Evolutionary conservation across 2,329 filamentous ascomycete species (phyloP).

Genomic region (Hypoxylon sp.): DNA sequence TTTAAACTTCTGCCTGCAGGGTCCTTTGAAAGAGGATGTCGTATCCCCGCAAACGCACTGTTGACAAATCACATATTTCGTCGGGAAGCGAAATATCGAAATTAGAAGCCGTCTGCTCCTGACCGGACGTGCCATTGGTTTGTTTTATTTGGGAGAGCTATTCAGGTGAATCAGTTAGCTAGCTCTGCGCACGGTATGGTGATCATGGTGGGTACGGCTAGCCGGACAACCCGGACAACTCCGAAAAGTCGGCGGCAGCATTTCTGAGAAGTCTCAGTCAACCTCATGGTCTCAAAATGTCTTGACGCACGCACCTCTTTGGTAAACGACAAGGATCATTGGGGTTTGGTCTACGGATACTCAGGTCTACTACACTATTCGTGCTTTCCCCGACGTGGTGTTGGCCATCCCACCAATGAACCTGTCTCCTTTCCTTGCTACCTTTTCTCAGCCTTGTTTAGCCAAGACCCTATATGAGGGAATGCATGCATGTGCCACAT

Average conservation of each 20-base stretch:
- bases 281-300: constrained; percentile 16
- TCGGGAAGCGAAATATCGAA: constrained; percentile 7
- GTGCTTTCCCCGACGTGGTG: constrained; percentile 15
- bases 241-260: constrained; percentile 14
- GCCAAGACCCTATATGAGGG: not conserved
- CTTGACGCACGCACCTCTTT: constrained; percentile 10
- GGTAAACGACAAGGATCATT: constrained; percentile 4
- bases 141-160: constrained; percentile 10
- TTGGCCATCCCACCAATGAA: constrained; percentile 33
- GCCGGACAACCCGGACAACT: constrained; percentile 21
- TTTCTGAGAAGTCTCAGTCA: constrained; percentile 12
- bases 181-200: constrained; percentile 1
- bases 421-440: not conserved
- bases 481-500: constrained; percentile 38
- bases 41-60: constrained; percentile 24
- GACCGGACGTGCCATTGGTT: constrained; percentile 12
- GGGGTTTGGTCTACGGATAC: not conserved
- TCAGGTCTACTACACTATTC: not conserved
- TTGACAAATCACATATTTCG: constrained; percentile 34
- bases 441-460: constrained; percentile 32
- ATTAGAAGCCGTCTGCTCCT: constrained; percentile 15
- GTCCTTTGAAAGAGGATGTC: constrained; percentile 14
- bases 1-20: constrained; percentile 21
- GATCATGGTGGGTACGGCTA: constrained; percentile 13
- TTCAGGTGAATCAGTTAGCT: constrained; percentile 8